Conservation (phyloP, 139 green algal genomes). For the Desmodesmus armatus region DNA sequence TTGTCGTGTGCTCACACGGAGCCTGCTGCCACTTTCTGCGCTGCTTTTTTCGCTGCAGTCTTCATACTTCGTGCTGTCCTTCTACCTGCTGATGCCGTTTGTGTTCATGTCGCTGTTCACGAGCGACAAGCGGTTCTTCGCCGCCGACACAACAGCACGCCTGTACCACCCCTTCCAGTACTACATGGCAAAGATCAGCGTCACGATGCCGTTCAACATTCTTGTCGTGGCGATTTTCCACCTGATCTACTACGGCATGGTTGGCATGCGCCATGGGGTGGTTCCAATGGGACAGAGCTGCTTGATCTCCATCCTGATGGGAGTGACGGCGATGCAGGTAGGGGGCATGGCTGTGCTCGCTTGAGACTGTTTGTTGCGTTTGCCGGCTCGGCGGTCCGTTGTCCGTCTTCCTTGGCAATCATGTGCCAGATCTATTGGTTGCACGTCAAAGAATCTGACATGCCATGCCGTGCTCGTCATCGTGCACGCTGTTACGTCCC, state of each 20-base stretch:
- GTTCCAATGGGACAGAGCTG: conserved; percentile 38
- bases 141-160: conserved; percentile 46
- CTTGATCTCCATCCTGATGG: conserved; percentile 38
- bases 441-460: no score
- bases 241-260: conserved; percentile 62
- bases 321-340: conserved; percentile 60
- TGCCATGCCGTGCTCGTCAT: no score
- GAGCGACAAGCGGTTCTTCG: conserved; percentile 59
- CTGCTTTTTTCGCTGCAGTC: no score
- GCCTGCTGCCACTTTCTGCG: no score
- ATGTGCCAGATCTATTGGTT: no score
- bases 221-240: conserved; percentile 33
- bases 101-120: conserved; percentile 63
- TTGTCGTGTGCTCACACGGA: no score
- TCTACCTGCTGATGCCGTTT: conserved; percentile 63
- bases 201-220: conserved; percentile 44
- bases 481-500: no score
- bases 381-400: no score
- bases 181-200: conserved; percentile 49
- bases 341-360: not conserved
- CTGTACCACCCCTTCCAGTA: conserved; percentile 62
- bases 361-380: no score
- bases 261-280: conserved; percentile 50
- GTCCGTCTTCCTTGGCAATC: no score
- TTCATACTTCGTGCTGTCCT: conserved; percentile 39